Percentiles rank a stretch among this genome's conserved stretches.
These are phyloP conservation scores for Saturnispora quitensis DNA, from an alignment of 805 yeast species.

Conservation along the genomic window DNA sequence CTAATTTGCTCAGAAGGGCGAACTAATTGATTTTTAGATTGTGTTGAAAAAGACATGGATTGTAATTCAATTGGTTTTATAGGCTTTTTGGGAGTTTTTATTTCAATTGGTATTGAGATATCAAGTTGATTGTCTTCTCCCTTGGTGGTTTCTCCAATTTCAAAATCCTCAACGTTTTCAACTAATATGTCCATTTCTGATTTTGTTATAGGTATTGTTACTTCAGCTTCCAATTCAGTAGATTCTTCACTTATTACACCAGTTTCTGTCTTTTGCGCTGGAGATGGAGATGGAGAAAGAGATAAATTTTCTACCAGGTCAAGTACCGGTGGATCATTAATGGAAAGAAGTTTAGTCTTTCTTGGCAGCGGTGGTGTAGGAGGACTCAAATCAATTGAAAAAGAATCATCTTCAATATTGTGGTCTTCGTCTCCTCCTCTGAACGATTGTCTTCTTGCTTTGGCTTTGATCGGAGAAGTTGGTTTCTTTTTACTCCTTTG, in stretches of 20 bases:
- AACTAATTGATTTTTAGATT: constrained; percentile 9
- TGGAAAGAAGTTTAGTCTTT: constrained; percentile 8
- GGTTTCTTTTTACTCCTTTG: background rate
- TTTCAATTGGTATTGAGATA: background rate
- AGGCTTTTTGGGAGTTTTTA: constrained; percentile 11
- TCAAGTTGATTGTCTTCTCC: background rate
- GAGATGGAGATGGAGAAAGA: constrained; percentile 4
- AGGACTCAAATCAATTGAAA: constrained; percentile 9
- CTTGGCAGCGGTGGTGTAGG: constrained; percentile 16
- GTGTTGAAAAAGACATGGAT: constrained; percentile 1
- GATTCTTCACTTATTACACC: background rate
- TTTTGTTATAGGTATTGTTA: constrained; percentile 4
- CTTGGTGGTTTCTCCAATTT: background rate
- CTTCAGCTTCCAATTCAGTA: background rate
- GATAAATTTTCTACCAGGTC: background rate
- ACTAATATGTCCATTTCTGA: constrained; percentile 7
- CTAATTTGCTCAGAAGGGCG: constrained; percentile 21
- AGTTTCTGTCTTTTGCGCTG: background rate
- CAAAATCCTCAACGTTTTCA: constrained; percentile 3
- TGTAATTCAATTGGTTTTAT: constrained; percentile 4
- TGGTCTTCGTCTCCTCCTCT: background rate
- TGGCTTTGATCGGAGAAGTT: constrained; percentile 8
- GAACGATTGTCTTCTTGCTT: background rate
- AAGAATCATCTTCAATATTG: background rate
- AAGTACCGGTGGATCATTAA: background rate